Percentiles rank a stretch among this genome's conserved stretches.
Evolutionary conservation across 441 rosid species (phyloP).

Genomic region (Populus hybrid): DNA sequence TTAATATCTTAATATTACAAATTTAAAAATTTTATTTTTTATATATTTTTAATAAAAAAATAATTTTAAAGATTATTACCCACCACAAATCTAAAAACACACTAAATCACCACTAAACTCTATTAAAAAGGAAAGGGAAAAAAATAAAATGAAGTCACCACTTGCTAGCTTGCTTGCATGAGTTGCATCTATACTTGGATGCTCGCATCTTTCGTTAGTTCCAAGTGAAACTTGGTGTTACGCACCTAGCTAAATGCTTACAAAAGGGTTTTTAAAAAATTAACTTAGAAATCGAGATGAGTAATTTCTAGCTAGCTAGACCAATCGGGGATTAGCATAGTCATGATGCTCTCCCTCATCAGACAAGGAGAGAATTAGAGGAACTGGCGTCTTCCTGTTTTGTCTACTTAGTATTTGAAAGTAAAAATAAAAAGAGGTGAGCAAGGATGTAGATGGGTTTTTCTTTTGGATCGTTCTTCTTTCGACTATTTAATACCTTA

Average conservation of each 20-base stretch:
- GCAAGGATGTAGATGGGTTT: no score
- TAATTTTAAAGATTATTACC: no score
- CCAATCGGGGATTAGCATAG: not conserved
- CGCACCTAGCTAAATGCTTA: not conserved
- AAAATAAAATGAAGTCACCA: not conserved
- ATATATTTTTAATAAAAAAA: no score
- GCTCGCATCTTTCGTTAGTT: constrained; percentile 20
- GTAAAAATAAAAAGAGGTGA: not conserved
- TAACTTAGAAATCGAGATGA: not conserved
- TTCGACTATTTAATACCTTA: no score
- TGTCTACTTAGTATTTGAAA: not conserved
- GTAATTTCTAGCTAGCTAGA: not conserved
- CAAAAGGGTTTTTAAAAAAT: not conserved
- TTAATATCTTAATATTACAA: no score
- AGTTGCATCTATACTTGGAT: not conserved
- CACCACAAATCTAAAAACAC: no score
- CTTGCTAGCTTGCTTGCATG: not conserved
- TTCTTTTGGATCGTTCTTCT: no score
- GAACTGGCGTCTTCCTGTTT: not conserved
- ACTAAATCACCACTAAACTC: no score
- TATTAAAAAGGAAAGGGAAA: no score
- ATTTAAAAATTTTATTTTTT: no score
- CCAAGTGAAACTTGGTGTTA: constrained; percentile 11
- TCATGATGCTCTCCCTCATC: not conserved
- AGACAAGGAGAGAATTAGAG: not conserved